Conservation (phyloP, 2,329 filamentous ascomycete species). For the Fusarium hainanense region DNA sequence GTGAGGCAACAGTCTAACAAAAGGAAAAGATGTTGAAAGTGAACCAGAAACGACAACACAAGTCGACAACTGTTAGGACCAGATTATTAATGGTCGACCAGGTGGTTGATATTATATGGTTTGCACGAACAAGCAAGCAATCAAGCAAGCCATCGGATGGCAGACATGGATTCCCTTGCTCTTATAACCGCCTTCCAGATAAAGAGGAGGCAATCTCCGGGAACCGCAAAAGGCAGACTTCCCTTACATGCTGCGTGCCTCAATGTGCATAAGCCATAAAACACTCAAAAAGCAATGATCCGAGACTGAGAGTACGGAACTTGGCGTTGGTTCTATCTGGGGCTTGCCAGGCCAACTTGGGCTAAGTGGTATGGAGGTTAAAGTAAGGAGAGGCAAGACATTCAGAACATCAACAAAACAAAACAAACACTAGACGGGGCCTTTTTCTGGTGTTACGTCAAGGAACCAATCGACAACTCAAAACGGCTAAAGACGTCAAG, state of each 20-base stretch:
- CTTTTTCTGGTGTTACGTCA: constrained; percentile 15
- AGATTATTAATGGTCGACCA: constrained; percentile 3
- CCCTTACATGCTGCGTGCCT: constrained; percentile 38
- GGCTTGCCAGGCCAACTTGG: constrained; percentile 39
- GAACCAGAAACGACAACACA: constrained; percentile 9
- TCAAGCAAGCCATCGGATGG: constrained; percentile 15
- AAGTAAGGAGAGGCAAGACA: constrained; percentile 45
- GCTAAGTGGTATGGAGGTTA: constrained; percentile 40
- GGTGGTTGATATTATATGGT: constrained; percentile 11
- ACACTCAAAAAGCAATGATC: constrained; percentile 33
- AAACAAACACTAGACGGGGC: constrained; percentile 23
- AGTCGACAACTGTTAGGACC: constrained; percentile 11
- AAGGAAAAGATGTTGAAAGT: constrained; percentile 4
- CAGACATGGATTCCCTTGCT: constrained; percentile 30
- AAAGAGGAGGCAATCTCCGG: constrained; percentile 17
- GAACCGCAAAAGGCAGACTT: constrained; percentile 15
- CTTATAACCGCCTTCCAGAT: constrained; percentile 23
- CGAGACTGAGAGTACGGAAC: constrained; percentile 27
- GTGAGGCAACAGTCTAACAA: constrained; percentile 38
- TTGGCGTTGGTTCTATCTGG: constrained; percentile 28
- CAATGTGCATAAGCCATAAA: constrained; percentile 15
- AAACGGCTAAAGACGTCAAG: constrained; percentile 31
- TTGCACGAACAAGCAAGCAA: constrained; percentile 18
- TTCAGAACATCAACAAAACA: constrained; percentile 34
- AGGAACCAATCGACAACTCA: constrained; percentile 24